Percentiles rank a stretch among this genome's conserved stretches.
Conservation (phyloP, 75 land plant genomes). For the Gnetum montanum region DNA sequence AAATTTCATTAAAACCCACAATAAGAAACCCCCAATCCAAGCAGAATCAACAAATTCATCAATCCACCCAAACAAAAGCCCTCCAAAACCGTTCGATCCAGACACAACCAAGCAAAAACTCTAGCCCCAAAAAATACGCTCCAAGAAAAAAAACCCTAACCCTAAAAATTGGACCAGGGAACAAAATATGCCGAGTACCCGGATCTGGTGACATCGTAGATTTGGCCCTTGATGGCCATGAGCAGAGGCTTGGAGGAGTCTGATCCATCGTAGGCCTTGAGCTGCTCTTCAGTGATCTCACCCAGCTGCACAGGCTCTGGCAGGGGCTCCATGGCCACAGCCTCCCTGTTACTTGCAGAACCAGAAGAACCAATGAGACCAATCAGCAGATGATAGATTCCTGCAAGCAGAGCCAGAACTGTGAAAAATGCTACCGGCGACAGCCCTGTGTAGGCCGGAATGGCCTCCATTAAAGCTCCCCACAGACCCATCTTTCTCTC, state of each 20-base stretch:
- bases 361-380: constrained; percentile 29
- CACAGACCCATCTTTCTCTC: constrained; percentile 22
- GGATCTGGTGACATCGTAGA: constrained; percentile 89
- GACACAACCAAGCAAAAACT: neutral
- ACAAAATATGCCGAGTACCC: constrained; percentile 29
- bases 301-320: constrained; percentile 83
- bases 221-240: constrained; percentile 93
- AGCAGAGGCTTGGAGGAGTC: constrained; percentile 78
- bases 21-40: no score
- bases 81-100: neutral
- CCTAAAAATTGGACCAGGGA: neutral
- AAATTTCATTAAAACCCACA: no score
- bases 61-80: neutral
- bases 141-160: neutral
- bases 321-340: constrained; percentile 47
- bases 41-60: neutral
- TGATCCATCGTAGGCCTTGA: constrained; percentile 63
- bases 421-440: constrained; percentile 80
- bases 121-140: neutral
- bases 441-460: constrained; percentile 74
- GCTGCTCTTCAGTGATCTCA: constrained; percentile 71
- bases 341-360: constrained; percentile 3
- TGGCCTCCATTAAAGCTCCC: constrained; percentile 59
- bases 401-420: constrained; percentile 37
- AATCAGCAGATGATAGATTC: constrained; percentile 46